Evolutionary conservation across 2,329 filamentous ascomycete genomes (phyloP), one percentile per base, ranked within the genome.

Genomic region (Alternaria tenuissima): DNA sequence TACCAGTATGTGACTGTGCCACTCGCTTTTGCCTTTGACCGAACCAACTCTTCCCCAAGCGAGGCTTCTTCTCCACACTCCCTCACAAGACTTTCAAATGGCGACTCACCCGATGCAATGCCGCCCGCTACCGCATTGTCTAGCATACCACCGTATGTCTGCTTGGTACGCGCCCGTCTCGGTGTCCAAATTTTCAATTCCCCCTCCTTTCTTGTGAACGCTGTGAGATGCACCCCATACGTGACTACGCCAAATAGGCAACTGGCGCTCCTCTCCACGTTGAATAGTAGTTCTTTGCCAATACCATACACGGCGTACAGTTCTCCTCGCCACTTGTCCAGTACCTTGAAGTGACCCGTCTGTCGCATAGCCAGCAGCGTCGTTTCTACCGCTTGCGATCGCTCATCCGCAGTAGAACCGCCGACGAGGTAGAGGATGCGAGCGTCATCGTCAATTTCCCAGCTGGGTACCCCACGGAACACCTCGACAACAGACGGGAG

Each of bases 41-140:
- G 86, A 51, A 97, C 89, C 7, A 94, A 71, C 0, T 85, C 81
- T 59, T 89, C 91, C 0, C 91, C 86, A 20, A 99, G 80, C 38
- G 89, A 91, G 1, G 95, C 96, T 77, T 99, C 95, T 80, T 99
- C 95, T 65, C 89, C 89, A 3, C 90, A 90, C 79, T 99, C 95
- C 55, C 94, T 88, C 20, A 97, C 85, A 53, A 97, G 81, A 76
- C 91, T 93, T 74, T 94, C 93, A 49, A 93, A 90, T 0, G 92
- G 91, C 22, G 85, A 85, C 77, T 97, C 94, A 14, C 89, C 91
- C 0, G 92, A 91, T 76, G 90, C 89, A 67, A 98, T 89, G 0
- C 93, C 92, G 3, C 92, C 92, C 0, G 94, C 95, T 7, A 96
- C 95, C 1, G 93, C 93, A 78, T 98, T 99, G 79, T 99, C 95